Evolutionary conservation across 768 basidiomycete species (phyloP), one percentile per base, ranked within the genome.

Genomic region (Bullera alba): DNA sequence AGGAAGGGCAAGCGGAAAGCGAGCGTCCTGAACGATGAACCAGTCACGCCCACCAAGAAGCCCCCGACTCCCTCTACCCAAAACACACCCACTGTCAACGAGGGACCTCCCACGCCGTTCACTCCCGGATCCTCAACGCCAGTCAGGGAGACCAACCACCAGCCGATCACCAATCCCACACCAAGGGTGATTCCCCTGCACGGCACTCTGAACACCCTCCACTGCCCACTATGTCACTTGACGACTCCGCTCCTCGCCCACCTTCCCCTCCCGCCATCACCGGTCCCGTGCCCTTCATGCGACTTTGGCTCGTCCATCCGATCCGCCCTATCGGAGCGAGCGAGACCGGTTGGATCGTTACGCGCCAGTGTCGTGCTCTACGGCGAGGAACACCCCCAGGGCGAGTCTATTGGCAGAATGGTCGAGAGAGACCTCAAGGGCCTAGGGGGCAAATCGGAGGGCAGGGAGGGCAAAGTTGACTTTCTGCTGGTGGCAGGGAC

Each of bases 101-200:
- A 8, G n/a, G n/a, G 32, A 10, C 32, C 32, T 34, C 32, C 8
- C n/a, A 22, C 38, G 12, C 38, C 38, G 12, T 14, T 26, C 14
- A 7, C 22, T 12, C 14, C 12, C 6, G 23, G 23, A 26, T 26
- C 42, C 14, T 43, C 25, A 6, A 14, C 37, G 37, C 37, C 37
- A 10, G 22, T 21, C 37, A 10, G 10, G 10, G 6, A 7, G 6
- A 12, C 21, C 21, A 14, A 12, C 12, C 27, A 35, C 22, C 22
- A 21, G 30, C 25, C 36, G 5, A 42, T 23, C 28, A 25, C n/a
- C 26, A 14, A 5, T 35, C 30, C 46, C 16, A 5, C 16, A 23
- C 88, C 89, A 29, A 79, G 86, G 54, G 87, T 85, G 60, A 87
- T 95, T 27, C 91, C 91, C 14, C 77, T 95, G 0, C 91, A 95